phyloP scores from a whole-genome alignment of 2,329 filamentous ascomycete species.

The Aspergillus versicolor region DNA sequence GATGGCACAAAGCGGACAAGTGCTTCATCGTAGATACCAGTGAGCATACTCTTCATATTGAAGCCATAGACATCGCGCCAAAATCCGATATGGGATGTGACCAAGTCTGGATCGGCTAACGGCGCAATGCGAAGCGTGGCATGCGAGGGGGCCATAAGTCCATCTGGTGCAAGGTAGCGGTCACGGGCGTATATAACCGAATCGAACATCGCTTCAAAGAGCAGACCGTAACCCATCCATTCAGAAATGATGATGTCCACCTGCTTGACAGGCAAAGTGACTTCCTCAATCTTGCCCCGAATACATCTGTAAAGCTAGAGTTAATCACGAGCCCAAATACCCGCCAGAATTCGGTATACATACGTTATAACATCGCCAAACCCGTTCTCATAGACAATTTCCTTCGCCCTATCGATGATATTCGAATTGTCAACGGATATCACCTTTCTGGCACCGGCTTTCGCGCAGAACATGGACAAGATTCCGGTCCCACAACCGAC shows the following conservation, averaged over 20 bases:
- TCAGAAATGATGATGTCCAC: conserved; percentile 96
- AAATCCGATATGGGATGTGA: conserved; percentile 75
- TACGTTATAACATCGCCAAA: conserved; percentile 70
- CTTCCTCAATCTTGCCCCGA: conserved; percentile 84
- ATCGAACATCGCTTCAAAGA: conserved; percentile 95
- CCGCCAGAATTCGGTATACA: conserved; percentile 11
- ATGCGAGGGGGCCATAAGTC: conserved; percentile 83
- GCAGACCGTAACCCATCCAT: conserved; percentile 95
- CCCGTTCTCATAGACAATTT: conserved; percentile 80
- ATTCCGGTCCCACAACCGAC: conserved; percentile 87
- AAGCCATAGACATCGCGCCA: conserved; percentile 95
- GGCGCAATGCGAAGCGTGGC: conserved; percentile 81
- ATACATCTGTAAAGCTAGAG: conserved; percentile 54
- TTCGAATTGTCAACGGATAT: conserved; percentile 90
- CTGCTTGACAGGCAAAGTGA: conserved; percentile 70
- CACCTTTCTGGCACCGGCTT: conserved; percentile 80
- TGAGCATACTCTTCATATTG: conserved; percentile 87
- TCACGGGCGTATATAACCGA: conserved; percentile 87
- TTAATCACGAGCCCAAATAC: conserved; percentile 6
- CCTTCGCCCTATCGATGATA: conserved; percentile 81
- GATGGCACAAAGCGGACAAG: conserved; percentile 69
- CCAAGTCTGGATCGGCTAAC: conserved; percentile 72
- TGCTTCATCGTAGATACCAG: conserved; percentile 77
- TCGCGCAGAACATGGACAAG: conserved; percentile 90
- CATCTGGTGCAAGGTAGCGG: conserved; percentile 75